Evolutionary conservation across 345 rosid genomes (phyloP), one percentile per base, ranked within the genome.

Genomic region (Hypericum androsaemum): DNA sequence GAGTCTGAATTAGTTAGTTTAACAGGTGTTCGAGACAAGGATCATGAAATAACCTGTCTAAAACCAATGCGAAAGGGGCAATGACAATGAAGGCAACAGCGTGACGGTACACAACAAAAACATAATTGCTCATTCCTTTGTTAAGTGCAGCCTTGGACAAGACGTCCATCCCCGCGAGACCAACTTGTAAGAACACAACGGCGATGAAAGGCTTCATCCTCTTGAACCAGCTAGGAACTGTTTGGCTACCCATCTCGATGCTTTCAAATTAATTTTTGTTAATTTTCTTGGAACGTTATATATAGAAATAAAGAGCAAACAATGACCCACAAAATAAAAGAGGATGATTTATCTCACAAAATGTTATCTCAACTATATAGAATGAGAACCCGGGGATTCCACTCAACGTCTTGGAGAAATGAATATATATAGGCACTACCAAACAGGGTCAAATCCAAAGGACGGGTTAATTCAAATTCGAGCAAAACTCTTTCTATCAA

Each of bases 111-210:
- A 84, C 89, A 0, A 86, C 95, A 37, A 86, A 78, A 5, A 78
- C 96, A 28, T 78, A 90, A 47, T 77, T 82, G 73, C 98, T 90
- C 86, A 80, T 86, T 36, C 98, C 98, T 28, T 67, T 52, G 67
- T 84, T 82, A 10, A 87, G 58, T 6, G 86, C 98, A 51, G 86
- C 86, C 55, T 90, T 90, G 10, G 86, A 65, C 12, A 84, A 71
- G 59, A 84, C 63, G 41, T 87, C 98, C 96, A 90, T 84, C 12
- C 96, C 96, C 2, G 94, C 86, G 8, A 87, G 50, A 5, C 98
- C 98, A 3, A 81, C 69, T 77, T 90, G 98, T 74, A 87, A n/a
- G 67, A 87, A 76, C 37, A 80, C 61, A 13, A 84, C 76, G 28
- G 72, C 82, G 7, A 82, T 41, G 68, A 73, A 87, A 5, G 98